These are phyloP conservation scores for Stagonosporopsis rhizophila DNA, from an alignment of 2,329 filamentous ascomycete species.

Conservation along the genomic window DNA sequence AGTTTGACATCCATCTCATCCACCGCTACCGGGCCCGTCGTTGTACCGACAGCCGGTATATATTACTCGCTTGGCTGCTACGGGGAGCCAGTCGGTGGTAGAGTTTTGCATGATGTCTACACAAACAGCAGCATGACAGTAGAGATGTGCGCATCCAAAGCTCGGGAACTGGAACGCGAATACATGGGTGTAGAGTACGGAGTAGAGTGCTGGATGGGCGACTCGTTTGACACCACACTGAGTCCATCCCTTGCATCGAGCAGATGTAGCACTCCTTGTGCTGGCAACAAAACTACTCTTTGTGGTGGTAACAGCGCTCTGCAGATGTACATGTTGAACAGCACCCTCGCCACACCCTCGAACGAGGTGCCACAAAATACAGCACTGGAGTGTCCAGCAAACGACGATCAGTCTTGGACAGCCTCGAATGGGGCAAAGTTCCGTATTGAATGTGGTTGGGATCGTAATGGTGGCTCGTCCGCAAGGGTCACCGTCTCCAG, in stretches of 20 bases:
- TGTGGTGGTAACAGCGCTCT: slow-evolving; percentile 5
- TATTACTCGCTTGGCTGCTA: slow-evolving; percentile 12
- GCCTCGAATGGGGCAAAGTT: slow-evolving; percentile 4
- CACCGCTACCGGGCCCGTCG: slow-evolving; percentile 4
- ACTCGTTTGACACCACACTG: background rate
- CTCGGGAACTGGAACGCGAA: slow-evolving; percentile 1
- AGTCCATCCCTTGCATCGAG: background rate
- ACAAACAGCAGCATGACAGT: slow-evolving; percentile 7
- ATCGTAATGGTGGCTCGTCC: slow-evolving; percentile 4
- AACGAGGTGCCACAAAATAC: background rate
- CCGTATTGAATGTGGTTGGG: slow-evolving; percentile 12
- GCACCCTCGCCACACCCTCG: slow-evolving; percentile 3
- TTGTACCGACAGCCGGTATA: slow-evolving; percentile 3
- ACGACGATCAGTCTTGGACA: slow-evolving; percentile 5
- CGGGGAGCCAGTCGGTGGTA: slow-evolving; percentile 1
- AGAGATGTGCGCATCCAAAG: slow-evolving; percentile 8
- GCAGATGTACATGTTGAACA: slow-evolving; percentile 16
- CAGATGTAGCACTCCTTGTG: slow-evolving; percentile 7
- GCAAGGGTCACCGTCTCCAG: background rate
- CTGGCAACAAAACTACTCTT: background rate
- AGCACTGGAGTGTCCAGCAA: slow-evolving; percentile 1
- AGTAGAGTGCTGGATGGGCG: slow-evolving; percentile 14
- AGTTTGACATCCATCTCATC: background rate
- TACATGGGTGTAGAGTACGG: slow-evolving; percentile 13
- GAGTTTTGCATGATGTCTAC: slow-evolving; percentile 5